These are phyloP conservation scores for Pestalotiopsis sp. DNA, from an alignment of 2,329 filamentous ascomycete genomes.

Conservation along the genomic window DNA sequence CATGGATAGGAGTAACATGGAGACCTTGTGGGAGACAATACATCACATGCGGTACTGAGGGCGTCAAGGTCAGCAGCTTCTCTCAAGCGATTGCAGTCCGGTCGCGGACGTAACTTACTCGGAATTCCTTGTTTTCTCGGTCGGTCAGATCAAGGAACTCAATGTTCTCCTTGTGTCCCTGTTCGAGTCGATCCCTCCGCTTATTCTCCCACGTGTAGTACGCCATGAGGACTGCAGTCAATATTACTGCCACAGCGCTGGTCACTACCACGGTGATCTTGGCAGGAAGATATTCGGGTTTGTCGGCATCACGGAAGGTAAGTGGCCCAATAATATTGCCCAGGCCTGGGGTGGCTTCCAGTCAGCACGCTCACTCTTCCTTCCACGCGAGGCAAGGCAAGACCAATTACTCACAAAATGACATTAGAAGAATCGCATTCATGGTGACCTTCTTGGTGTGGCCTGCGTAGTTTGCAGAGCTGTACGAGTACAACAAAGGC, in stretches of 20 bases:
- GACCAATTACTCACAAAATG: constrained; percentile 25
- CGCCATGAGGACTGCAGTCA: constrained; percentile 45
- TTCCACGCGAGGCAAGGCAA: neutral
- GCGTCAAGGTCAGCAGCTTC: neutral
- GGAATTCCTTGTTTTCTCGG: constrained; percentile 31
- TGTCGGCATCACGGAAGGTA: constrained; percentile 37
- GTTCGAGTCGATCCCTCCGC: constrained; percentile 24
- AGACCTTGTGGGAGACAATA: neutral
- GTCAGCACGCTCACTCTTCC: neutral
- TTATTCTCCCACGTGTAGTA: constrained; percentile 56
- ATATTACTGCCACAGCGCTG: constrained; percentile 44
- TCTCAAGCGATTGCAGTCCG: neutral
- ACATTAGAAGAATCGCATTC: constrained; percentile 47
- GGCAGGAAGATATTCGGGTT: constrained; percentile 41
- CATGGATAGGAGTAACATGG: neutral
- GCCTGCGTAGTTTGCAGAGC: constrained; percentile 42
- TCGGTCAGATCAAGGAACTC: constrained; percentile 35
- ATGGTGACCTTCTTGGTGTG: constrained; percentile 58
- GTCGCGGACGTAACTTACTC: constrained; percentile 6
- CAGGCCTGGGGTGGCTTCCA: constrained; percentile 21
- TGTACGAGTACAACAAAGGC: constrained; percentile 38
- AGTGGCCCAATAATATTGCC: constrained; percentile 45
- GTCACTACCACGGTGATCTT: constrained; percentile 43
- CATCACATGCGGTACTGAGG: neutral
- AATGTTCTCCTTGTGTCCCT: constrained; percentile 26